Conservation (phyloP, 2,329 filamentous ascomycete species). For the Parastagonospora avenae region DNA sequence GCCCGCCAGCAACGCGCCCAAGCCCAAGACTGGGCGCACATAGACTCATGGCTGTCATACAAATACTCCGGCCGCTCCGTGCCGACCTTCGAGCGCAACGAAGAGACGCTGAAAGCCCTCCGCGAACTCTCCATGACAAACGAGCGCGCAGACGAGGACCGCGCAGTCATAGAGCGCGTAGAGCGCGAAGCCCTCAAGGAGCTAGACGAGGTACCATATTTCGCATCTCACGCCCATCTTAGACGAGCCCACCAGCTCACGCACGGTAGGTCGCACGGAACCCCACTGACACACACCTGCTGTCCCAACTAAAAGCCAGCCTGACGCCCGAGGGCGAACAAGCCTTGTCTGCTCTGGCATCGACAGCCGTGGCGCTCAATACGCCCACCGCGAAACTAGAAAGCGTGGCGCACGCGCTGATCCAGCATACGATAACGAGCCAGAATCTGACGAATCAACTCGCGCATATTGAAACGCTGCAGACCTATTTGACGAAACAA, state of each 20-base stretch:
- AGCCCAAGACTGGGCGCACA: slow-evolving; percentile 88
- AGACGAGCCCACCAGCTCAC: slow-evolving; percentile 12
- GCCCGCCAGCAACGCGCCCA: slow-evolving; percentile 77
- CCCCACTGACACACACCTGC: slow-evolving; percentile 28
- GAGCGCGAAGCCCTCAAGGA: slow-evolving; percentile 66
- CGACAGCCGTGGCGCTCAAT: slow-evolving; percentile 44
- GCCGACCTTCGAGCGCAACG: slow-evolving; percentile 83
- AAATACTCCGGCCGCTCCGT: slow-evolving; percentile 69
- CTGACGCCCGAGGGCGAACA: slow-evolving; percentile 37
- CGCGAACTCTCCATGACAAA: slow-evolving; percentile 76
- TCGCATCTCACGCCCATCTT: slow-evolving; percentile 15
- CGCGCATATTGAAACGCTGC: slow-evolving; percentile 38
- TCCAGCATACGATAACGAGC: slow-evolving; percentile 36
- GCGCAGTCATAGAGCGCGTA: slow-evolving; percentile 60
- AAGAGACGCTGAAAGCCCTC: slow-evolving; percentile 77
- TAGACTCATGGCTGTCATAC: slow-evolving; percentile 78
- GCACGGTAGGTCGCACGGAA: slow-evolving; percentile 23
- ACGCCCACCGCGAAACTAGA: slow-evolving; percentile 32
- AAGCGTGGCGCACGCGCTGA: slow-evolving; percentile 42
- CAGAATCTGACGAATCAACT: slow-evolving; percentile 41
- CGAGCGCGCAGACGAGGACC: slow-evolving; percentile 77
- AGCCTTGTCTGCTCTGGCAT: slow-evolving; percentile 44
- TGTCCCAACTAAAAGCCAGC: slow-evolving; percentile 26
- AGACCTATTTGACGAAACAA: slow-evolving; percentile 40
- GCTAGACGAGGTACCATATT: slow-evolving; percentile 50